phyloP scores from a whole-genome alignment of 208 protist species.

The Acanthamoeba culbertsoni region DNA sequence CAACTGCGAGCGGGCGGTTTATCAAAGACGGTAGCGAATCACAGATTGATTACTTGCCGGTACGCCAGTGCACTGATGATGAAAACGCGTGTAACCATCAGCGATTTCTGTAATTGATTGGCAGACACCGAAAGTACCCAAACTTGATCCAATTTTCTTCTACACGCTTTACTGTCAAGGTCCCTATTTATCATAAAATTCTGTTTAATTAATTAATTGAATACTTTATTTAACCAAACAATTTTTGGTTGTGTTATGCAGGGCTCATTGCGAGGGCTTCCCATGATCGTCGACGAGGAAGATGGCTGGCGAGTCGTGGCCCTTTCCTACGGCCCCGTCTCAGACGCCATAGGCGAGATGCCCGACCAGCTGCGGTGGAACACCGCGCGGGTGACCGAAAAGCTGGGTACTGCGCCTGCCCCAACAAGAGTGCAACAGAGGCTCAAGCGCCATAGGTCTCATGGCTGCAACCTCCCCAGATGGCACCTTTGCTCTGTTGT shows the following conservation, averaged over 20 bases:
- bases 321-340: background rate
- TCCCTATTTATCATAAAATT: background rate
- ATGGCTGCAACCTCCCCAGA: background rate
- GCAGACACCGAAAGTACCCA: background rate
- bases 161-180: background rate
- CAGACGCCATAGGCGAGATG: background rate
- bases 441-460: background rate
- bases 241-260: background rate
- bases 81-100: too few relatives aligned
- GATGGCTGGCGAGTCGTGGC: background rate
- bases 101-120: background rate
- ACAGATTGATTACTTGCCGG: background rate
- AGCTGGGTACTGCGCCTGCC: background rate
- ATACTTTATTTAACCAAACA: background rate
- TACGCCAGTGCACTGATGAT: background rate
- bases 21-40: background rate
- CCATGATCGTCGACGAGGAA: conserved; percentile 28
- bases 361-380: background rate
- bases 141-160: conserved; percentile 3
- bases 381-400: background rate
- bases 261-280: background rate
- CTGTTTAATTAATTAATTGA: background rate
- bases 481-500: background rate
- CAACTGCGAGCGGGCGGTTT: background rate
- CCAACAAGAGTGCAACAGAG: too few relatives aligned